Conservation (phyloP, 164 flowering plant genomes). For the Chimonanthus praecox region DNA sequence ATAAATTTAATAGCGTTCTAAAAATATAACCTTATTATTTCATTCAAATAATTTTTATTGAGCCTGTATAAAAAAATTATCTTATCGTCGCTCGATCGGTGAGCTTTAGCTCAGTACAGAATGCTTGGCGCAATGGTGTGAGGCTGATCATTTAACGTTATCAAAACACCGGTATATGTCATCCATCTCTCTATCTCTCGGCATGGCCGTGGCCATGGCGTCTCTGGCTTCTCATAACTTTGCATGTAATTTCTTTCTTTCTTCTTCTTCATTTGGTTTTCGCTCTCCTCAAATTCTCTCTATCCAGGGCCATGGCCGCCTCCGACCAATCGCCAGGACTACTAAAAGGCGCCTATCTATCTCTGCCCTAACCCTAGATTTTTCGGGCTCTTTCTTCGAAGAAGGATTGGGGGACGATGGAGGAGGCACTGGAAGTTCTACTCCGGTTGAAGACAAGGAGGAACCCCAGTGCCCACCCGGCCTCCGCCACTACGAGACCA, state of each 20-base stretch:
- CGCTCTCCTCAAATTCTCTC: slow-evolving; percentile 12
- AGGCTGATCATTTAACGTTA: too few relatives aligned
- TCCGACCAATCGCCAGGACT: slow-evolving; percentile 4
- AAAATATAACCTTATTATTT: too few relatives aligned
- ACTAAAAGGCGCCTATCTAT: slow-evolving; percentile 9
- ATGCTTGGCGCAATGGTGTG: too few relatives aligned
- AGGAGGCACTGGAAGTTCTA: slow-evolving; percentile 17
- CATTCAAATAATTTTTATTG: too few relatives aligned
- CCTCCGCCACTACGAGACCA: slow-evolving; percentile 76
- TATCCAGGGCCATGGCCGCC: slow-evolving; percentile 6
- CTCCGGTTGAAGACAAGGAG: slow-evolving; percentile 55
- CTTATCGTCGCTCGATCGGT: too few relatives aligned
- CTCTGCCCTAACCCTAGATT: slow-evolving; percentile 52
- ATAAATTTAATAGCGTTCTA: too few relatives aligned
- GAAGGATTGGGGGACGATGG: slow-evolving; percentile 50
- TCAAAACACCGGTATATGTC: too few relatives aligned
- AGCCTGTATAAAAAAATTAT: too few relatives aligned
- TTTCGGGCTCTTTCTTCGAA: slow-evolving; percentile 71
- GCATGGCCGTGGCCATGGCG: slow-evolving; percentile 21
- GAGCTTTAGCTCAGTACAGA: too few relatives aligned
- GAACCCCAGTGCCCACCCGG: slow-evolving; percentile 92
- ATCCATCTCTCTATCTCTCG: too few relatives aligned
- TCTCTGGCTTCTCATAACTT: slow-evolving; percentile 11
- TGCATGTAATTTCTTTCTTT: slow-evolving; percentile 3
- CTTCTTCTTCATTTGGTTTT: not conserved